Base-by-base conservation (phyloP, 2,329 filamentous ascomycete genomes). In the Laburnicola sp. region DNA sequence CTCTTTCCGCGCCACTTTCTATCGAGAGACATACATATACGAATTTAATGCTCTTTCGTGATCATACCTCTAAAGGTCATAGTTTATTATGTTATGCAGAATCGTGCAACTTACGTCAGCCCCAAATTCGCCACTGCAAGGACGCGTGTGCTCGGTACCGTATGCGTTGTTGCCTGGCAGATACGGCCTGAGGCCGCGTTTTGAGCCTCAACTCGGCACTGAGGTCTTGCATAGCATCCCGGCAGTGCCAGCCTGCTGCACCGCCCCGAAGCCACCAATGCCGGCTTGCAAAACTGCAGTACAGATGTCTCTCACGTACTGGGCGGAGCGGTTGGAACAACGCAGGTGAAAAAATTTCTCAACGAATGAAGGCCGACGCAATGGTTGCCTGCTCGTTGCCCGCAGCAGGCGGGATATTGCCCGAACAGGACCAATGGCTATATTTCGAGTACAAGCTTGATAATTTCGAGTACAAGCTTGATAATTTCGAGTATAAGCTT, bases 321-420 rank as follows among this genome's bases (percentile, higher is more conserved):
- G 28, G 10, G 21, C 35, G 22, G 21, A 10, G 26, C 10, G 9
- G 30, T 34, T 32, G 22, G 34, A 26, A 40, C 45, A 38, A 36
- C 28, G 36, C 37, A 39, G 30, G 28, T 40, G 45, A 40, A 47
- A 47, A 40, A 21, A 32, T 40, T 36, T 47, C 34, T 36, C 21
- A 34, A 34, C 30, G 45, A 35, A 25, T 40, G 43, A 32, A 27
- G 36, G 28, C 30, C 27, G 25, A 28, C 34, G 44, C 30, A 16
- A 34, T 22, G 37, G 36, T 40, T 40, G 45, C 45, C 45, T 39
- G 28, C 16, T 40, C 30, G 7, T 7, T 11, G 7, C 30, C 7
- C 30, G 30, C 7, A 7, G 30, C 7, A 32, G 11, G 7, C 30
- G 30, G 7, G 30, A 32, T 32, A 11, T 7, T 7, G 7, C 11